These are phyloP conservation scores for Xylaria palmicola DNA, from an alignment of 495 filamentous ascomycete species.

Conservation along the genomic window DNA sequence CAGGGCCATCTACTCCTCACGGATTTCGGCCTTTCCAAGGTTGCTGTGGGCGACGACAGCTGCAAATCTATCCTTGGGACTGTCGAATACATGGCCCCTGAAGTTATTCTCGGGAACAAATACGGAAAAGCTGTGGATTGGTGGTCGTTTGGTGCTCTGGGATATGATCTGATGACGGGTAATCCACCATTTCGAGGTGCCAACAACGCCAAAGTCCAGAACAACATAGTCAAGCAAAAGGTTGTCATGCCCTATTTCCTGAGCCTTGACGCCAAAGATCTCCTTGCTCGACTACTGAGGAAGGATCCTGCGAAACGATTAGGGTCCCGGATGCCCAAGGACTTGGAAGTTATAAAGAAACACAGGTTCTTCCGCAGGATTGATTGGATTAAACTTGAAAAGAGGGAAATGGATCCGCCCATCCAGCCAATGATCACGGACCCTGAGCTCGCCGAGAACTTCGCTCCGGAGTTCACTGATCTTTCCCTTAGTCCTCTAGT, in stretches of 20 bases:
- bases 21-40: slow-evolving; percentile 96
- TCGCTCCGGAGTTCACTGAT: slow-evolving; percentile 81
- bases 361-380: slow-evolving; percentile 97
- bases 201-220: slow-evolving; percentile 88
- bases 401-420: slow-evolving; percentile 76
- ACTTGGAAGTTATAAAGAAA: slow-evolving; percentile 80
- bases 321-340: slow-evolving; percentile 83
- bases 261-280: slow-evolving; percentile 84
- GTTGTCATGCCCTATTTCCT: slow-evolving; percentile 84
- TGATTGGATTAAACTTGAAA: slow-evolving; percentile 81
- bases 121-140: slow-evolving; percentile 96
- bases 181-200: slow-evolving; percentile 83
- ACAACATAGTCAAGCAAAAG: slow-evolving; percentile 91
- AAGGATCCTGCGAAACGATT: slow-evolving; percentile 90
- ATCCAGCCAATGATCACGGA: slow-evolving; percentile 92
- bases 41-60: slow-evolving; percentile 73
- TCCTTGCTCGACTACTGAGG: slow-evolving; percentile 81
- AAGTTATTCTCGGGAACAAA: slow-evolving; percentile 78
- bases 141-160: slow-evolving; percentile 95
- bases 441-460: slow-evolving; percentile 94
- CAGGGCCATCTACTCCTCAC: slow-evolving; percentile 92
- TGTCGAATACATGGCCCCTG: slow-evolving; percentile 97
- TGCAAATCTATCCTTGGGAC: slow-evolving; percentile 91
- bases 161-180: slow-evolving; percentile 88
- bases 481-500: slow-evolving; percentile 73